phyloP scores from a whole-genome alignment of 1,139 yeast genomes.

The Zygosaccharomyces pseudobailii region DNA sequence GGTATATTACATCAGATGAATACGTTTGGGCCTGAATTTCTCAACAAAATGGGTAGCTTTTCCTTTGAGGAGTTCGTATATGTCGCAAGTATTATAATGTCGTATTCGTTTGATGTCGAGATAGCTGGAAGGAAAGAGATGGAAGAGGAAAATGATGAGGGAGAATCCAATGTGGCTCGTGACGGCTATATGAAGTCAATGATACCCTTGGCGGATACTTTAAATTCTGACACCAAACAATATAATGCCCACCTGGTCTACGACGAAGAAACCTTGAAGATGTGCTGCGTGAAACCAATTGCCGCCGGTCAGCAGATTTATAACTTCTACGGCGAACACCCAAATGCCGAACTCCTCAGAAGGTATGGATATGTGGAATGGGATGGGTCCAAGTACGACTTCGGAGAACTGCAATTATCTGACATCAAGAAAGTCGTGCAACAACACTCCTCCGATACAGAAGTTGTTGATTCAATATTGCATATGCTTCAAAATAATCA shows the following conservation, averaged over 20 bases:
- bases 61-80: slow-evolving; percentile 58
- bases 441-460: slow-evolving; percentile 19
- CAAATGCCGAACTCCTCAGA: slow-evolving; percentile 81
- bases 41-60: slow-evolving; percentile 27
- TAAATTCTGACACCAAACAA: slow-evolving; percentile 78
- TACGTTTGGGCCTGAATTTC: slow-evolving; percentile 10
- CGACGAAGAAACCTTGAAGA: slow-evolving; percentile 46
- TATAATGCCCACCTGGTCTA: slow-evolving; percentile 71
- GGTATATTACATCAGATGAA: slow-evolving; percentile 18
- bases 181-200: slow-evolving; percentile 66
- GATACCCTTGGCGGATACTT: slow-evolving; percentile 89
- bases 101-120: slow-evolving; percentile 65
- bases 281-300: slow-evolving; percentile 67
- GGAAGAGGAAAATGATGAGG: slow-evolving; percentile 33
- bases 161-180: slow-evolving; percentile 36
- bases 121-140: slow-evolving; percentile 31
- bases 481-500: slow-evolving; percentile 32
- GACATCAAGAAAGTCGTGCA: slow-evolving; percentile 35
- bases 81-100: slow-evolving; percentile 66
- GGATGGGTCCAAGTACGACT: slow-evolving; percentile 70
- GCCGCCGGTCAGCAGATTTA: slow-evolving; percentile 66
- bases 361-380: slow-evolving; percentile 88
- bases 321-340: slow-evolving; percentile 87
- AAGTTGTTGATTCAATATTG: slow-evolving; percentile 33
- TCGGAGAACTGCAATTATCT: slow-evolving; percentile 63